These are phyloP conservation scores for Ophiostoma australiae DNA, from an alignment of 2,329 filamentous ascomycete genomes.

Conservation along the genomic window DNA sequence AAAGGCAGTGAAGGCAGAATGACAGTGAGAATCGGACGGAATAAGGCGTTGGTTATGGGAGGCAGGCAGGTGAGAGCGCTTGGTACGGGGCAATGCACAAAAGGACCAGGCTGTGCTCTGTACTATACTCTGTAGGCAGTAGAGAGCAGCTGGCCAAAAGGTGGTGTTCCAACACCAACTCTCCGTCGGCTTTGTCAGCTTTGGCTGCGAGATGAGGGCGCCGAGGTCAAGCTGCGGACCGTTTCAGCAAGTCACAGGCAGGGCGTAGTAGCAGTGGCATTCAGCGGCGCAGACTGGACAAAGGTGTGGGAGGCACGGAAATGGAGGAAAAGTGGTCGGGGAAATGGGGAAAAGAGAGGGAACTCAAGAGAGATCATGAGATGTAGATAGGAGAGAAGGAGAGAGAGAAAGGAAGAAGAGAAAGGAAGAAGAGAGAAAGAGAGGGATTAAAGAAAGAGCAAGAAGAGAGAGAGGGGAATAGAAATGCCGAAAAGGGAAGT, in stretches of 20 bases:
- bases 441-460: not conserved
- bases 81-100: constrained; percentile 7
- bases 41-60: constrained; percentile 1
- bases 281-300: not conserved
- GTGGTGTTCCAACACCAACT: no score
- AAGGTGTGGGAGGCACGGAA: not conserved
- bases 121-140: no score
- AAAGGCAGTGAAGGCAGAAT: not conserved
- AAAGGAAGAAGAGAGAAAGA: not conserved
- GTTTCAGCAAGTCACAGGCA: not conserved
- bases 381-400: not conserved
- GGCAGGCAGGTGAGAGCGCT: constrained; percentile 6
- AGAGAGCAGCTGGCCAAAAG: no score
- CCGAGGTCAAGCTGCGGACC: not conserved
- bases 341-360: not conserved
- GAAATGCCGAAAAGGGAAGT: not conserved
- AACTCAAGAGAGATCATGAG: not conserved
- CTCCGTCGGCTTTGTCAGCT: no score
- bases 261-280: not conserved
- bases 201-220: not conserved
- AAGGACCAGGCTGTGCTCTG: not conserved
- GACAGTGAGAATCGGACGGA: not conserved
- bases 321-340: not conserved
- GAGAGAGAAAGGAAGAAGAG: not conserved
- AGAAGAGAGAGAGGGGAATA: not conserved